Evolutionary conservation across 129 eudicot genomes (phyloP).

Genomic region (Mikania micrantha): DNA sequence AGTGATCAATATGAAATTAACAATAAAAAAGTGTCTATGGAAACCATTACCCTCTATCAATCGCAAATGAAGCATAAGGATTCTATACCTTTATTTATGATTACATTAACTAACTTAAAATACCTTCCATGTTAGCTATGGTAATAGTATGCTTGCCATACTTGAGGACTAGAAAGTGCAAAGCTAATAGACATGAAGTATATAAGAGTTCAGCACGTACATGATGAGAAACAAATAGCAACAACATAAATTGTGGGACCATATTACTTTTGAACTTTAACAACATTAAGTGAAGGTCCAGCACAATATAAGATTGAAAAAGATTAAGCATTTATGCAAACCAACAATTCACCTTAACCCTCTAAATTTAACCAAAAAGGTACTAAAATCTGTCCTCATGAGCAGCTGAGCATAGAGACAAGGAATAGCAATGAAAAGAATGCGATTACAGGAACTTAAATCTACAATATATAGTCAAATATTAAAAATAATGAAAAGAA

Average conservation of each 20-base stretch:
- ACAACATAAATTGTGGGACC: background rate
- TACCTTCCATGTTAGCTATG: background rate
- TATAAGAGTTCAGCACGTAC: background rate
- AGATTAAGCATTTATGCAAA: background rate
- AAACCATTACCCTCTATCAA: background rate
- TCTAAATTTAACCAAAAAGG: background rate
- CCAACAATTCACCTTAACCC: background rate
- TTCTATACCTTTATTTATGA: background rate
- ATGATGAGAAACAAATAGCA: background rate
- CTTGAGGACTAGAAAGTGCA: background rate
- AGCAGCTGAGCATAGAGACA: background rate
- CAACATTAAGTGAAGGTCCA: constrained; percentile 3
- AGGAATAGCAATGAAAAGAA: background rate
- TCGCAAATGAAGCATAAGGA: background rate
- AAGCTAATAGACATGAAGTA: background rate
- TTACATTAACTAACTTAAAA: background rate
- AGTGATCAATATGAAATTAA: too few species aligned
- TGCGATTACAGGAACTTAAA: constrained; percentile 6
- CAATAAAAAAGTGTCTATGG: background rate
- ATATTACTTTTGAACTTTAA: background rate
- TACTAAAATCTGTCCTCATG: background rate
- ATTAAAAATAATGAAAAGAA: background rate
- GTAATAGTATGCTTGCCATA: background rate
- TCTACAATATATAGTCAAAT: background rate
- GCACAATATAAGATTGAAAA: background rate